Conservation (phyloP, 2,329 filamentous ascomycete species). For the Amphichorda felina region DNA sequence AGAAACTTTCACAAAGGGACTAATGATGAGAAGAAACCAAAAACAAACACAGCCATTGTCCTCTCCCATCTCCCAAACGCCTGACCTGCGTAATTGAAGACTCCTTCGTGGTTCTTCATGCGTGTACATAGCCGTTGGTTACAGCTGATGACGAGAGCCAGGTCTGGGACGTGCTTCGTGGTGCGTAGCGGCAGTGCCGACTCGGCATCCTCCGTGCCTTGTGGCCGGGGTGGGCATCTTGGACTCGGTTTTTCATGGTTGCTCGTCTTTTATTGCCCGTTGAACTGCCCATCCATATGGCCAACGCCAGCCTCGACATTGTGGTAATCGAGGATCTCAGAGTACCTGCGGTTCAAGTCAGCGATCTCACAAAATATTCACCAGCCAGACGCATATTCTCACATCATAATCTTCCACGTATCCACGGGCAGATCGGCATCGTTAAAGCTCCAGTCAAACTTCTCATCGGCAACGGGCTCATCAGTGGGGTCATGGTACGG, state of each 20-base stretch:
- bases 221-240: too few species aligned
- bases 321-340: constrained; percentile 96
- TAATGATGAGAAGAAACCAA: not conserved
- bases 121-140: not conserved
- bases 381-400: constrained; percentile 23
- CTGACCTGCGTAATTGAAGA: not conserved
- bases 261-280: constrained; percentile 18
- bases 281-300: constrained; percentile 25
- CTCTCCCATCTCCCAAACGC: constrained; percentile 1
- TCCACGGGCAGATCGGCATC: constrained; percentile 95
- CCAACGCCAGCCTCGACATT: constrained; percentile 57
- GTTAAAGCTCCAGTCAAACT: constrained; percentile 99
- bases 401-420: constrained; percentile 99
- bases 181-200: too few species aligned
- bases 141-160: not conserved
- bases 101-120: not conserved
- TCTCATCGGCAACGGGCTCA: constrained; percentile 89
- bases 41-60: not conserved
- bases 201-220: too few species aligned
- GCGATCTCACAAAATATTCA: not conserved
- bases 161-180: too few species aligned
- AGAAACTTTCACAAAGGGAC: not conserved
- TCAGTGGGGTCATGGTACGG: constrained; percentile 97
- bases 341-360: constrained; percentile 58
- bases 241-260: constrained; percentile 1